Conservation (phyloP, 1,284 basidiomycete species). For the Papiliotrema flavescens region DNA sequence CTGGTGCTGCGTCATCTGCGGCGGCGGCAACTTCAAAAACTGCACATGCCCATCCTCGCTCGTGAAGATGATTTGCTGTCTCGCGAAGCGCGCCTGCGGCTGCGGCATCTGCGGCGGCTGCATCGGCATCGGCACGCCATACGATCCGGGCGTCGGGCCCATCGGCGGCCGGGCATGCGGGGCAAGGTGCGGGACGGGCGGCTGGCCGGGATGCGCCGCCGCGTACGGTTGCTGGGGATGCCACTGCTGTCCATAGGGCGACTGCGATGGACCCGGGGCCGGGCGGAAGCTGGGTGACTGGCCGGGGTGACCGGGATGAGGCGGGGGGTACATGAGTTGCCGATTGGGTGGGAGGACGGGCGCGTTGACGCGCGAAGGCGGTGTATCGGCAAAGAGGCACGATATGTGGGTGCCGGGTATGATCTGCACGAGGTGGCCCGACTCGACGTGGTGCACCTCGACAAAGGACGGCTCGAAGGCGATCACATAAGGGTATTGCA, state of each 20-base stretch:
- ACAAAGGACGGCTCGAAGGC: conserved; percentile 97
- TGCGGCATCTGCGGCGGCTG: neutral
- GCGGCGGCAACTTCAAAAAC: conserved; percentile 44
- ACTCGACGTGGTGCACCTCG: conserved; percentile 94
- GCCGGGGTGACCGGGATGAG: neutral
- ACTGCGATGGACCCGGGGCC: neutral
- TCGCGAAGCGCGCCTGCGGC: conserved; percentile 22
- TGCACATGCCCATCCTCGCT: conserved; percentile 49
- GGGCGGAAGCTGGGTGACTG: neutral
- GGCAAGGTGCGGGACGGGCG: neutral
- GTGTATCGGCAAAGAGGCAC: conserved; percentile 89
- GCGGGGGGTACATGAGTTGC: conserved; percentile 31
- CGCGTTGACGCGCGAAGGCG: conserved; percentile 60
- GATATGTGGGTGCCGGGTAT: conserved; percentile 88
- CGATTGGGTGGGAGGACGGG: conserved; percentile 26
- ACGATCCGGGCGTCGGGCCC: conserved; percentile 9
- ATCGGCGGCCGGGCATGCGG: neutral
- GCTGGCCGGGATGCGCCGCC: neutral
- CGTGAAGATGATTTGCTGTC: conserved; percentile 47
- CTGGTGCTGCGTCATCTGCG: neutral
- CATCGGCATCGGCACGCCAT: conserved; percentile 18
- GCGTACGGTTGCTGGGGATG: conserved; percentile 8
- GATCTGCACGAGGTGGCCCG: conserved; percentile 86
- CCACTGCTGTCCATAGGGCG: neutral
- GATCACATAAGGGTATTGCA: conserved; percentile 94